These are phyloP conservation scores for Russula ochroleuca DNA, from an alignment of 768 basidiomycete genomes.

Conservation along the genomic window DNA sequence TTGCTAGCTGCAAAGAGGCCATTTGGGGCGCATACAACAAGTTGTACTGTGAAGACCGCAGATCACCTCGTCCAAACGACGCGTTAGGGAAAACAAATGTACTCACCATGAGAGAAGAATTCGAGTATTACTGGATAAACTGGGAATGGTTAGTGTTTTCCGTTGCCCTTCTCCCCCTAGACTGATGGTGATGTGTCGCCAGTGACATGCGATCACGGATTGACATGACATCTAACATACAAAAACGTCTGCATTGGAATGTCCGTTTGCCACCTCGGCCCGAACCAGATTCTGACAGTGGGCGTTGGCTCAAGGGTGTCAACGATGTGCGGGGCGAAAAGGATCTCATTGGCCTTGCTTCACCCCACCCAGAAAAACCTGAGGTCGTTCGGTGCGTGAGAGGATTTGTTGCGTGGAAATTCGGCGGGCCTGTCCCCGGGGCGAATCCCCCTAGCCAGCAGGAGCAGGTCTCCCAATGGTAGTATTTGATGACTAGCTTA, in stretches of 20 bases:
- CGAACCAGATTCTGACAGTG: constrained; percentile 43
- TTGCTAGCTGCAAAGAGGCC: constrained; percentile 63
- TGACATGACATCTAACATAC: constrained; percentile 50
- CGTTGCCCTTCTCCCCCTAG: background rate
- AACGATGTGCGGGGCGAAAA: background rate
- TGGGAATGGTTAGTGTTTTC: constrained; percentile 55
- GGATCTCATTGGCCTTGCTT: background rate
- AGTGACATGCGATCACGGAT: constrained; percentile 79
- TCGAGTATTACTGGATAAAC: constrained; percentile 61
- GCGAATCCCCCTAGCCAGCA: too few relatives aligned
- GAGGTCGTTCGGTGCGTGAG: constrained; percentile 25
- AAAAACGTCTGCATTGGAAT: constrained; percentile 50
- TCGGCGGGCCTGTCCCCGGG: background rate
- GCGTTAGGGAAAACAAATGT: constrained; percentile 17
- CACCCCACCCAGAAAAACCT: background rate
- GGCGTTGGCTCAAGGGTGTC: constrained; percentile 44
- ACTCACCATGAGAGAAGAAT: constrained; percentile 49
- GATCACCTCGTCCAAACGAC: constrained; percentile 36
- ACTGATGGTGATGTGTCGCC: constrained; percentile 3
- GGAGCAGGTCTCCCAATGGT: background rate
- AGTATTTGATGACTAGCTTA: background rate
- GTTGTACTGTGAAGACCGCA: constrained; percentile 37
- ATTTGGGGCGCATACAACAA: constrained; percentile 61
- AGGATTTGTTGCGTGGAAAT: constrained; percentile 28
- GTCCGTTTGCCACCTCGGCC: constrained; percentile 36